Evolutionary conservation across 176 grass and related monocot species (phyloP).

Genomic region (Carex cristatella): DNA sequence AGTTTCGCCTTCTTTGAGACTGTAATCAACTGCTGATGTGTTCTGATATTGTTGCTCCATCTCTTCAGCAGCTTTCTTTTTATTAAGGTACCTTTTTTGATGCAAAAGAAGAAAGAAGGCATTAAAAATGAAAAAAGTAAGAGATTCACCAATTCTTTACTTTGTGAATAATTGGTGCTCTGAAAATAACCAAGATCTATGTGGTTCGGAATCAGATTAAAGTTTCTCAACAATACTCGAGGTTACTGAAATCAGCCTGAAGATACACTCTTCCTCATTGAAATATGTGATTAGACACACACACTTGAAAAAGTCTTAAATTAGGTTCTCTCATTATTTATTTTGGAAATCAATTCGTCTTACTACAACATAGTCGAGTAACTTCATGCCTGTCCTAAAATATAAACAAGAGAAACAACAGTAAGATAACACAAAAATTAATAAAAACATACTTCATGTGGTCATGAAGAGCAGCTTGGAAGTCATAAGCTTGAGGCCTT

Average conservation of each 20-base stretch:
- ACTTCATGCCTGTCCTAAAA: neutral
- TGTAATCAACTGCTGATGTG: conserved; percentile 84
- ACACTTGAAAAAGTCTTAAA: neutral
- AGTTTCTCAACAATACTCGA: neutral
- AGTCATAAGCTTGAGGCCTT: conserved; percentile 97
- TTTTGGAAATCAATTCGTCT: neutral
- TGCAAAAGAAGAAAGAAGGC: conserved; percentile 39
- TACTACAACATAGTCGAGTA: neutral
- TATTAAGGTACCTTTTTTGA: conserved; percentile 80
- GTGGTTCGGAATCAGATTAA: neutral
- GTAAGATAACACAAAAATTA: neutral
- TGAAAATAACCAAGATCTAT: neutral
- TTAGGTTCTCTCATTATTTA: neutral
- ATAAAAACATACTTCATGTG: conserved; percentile 91
- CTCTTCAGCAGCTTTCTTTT: conserved; percentile 97
- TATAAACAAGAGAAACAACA: neutral
- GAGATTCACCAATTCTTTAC: neutral
- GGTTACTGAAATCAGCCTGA: neutral
- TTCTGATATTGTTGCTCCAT: conserved; percentile 97
- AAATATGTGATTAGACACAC: neutral
- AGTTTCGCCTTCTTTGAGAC: conserved; percentile 98
- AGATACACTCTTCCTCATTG: neutral
- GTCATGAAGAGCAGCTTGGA: conserved; percentile 98
- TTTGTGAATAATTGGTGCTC: neutral
- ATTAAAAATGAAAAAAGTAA: neutral